Conservation (phyloP, 495 filamentous ascomycete species). For the Coniosporium apollinis region DNA sequence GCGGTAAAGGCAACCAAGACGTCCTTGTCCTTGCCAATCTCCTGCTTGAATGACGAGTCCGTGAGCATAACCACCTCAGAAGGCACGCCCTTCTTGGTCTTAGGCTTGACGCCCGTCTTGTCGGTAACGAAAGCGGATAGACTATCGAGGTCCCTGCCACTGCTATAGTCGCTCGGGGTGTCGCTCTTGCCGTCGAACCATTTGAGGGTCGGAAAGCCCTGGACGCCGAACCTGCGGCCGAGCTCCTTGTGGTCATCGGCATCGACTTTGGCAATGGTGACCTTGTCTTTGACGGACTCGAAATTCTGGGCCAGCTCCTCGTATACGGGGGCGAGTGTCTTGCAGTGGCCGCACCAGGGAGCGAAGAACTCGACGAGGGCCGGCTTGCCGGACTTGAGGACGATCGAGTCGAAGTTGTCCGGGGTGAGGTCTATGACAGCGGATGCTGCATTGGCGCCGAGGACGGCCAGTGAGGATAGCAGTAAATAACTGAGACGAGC, state of each 20-base stretch:
- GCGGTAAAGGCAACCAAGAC: slow-evolving; percentile 93
- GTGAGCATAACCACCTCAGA: slow-evolving; percentile 67
- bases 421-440: slow-evolving; percentile 72
- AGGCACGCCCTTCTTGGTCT: slow-evolving; percentile 49
- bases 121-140: slow-evolving; percentile 65
- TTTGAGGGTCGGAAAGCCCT: slow-evolving; percentile 93
- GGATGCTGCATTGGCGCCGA: slow-evolving; percentile 13
- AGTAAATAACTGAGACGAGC: slow-evolving; percentile 3
- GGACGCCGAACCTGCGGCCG: slow-evolving; percentile 69
- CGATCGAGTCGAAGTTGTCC: slow-evolving; percentile 73
- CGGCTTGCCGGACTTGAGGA: slow-evolving; percentile 83
- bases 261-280: slow-evolving; percentile 88
- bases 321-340: slow-evolving; percentile 84
- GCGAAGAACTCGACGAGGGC: slow-evolving; percentile 98
- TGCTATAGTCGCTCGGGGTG: slow-evolving; percentile 68
- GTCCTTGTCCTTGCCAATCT: slow-evolving; percentile 71
- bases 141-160: slow-evolving; percentile 76
- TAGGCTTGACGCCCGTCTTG: slow-evolving; percentile 71
- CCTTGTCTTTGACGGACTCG: slow-evolving; percentile 58
- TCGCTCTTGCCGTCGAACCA: slow-evolving; percentile 97
- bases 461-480: slow-evolving; percentile 4
- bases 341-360: slow-evolving; percentile 99
- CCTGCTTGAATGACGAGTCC: slow-evolving; percentile 58
- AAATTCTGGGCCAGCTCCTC: slow-evolving; percentile 74
- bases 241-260: slow-evolving; percentile 74